phyloP scores from a whole-genome alignment of 2,329 filamentous ascomycete genomes.

The Diaporthe sp. region DNA sequence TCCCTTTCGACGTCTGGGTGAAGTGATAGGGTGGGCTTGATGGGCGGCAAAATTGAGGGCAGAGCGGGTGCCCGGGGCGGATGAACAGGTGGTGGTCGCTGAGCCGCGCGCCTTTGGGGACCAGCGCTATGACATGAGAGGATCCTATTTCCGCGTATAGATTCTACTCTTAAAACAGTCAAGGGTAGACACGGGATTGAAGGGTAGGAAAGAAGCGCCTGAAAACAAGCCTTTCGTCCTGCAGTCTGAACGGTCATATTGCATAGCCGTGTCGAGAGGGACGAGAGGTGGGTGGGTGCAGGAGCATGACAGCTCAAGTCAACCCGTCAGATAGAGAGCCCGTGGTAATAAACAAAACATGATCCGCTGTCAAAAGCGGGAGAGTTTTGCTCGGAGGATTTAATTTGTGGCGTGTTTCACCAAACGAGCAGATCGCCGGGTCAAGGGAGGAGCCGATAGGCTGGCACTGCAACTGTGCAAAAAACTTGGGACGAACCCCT shows the following conservation, averaged over 20 bases:
- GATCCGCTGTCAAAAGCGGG: slow-evolving; percentile 6
- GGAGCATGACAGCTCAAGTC: not conserved
- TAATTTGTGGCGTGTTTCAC: slow-evolving; percentile 5
- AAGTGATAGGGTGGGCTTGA: not conserved
- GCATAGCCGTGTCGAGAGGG: not conserved
- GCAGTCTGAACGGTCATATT: not conserved
- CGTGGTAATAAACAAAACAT: not conserved
- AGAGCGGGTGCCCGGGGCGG: not conserved
- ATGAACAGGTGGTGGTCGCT: not conserved
- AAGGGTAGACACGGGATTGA: not conserved
- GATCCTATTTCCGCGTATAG: not conserved
- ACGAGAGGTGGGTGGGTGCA: not conserved
- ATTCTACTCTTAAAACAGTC: not conserved
- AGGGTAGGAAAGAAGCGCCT: not conserved
- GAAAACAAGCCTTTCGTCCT: not conserved
- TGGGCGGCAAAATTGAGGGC: not conserved
- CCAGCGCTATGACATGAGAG: not conserved
- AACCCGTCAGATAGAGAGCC: not conserved
- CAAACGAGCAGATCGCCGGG: slow-evolving; percentile 18
- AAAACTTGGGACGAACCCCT: slow-evolving; percentile 16
- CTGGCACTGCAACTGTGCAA: not conserved
- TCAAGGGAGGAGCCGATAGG: slow-evolving; percentile 22
- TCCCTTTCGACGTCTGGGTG: not conserved
- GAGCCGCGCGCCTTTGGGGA: slow-evolving; percentile 27
- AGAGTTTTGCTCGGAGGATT: slow-evolving; percentile 20